These are phyloP conservation scores for Sungouiella thailandica DNA, from an alignment of 805 yeast genomes.

Conservation along the genomic window DNA sequence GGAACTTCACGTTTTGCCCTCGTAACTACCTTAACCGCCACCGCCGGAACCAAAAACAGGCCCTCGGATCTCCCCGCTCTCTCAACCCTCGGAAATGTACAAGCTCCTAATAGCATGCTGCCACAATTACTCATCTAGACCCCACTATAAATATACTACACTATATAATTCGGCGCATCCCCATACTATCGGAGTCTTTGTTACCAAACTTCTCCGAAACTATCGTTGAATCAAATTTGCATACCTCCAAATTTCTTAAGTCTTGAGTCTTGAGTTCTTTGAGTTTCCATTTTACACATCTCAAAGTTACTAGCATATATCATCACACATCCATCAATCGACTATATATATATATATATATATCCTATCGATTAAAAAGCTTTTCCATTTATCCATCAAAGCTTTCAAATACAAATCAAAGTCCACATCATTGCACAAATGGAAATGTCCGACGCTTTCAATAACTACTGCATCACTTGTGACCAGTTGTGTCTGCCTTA, in stretches of 20 bases:
- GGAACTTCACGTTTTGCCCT: no score
- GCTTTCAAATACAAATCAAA: no score
- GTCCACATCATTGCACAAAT: no score
- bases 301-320: no score
- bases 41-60: background rate
- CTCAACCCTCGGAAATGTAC: background rate
- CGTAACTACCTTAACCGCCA: background rate
- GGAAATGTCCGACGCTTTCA: constrained; percentile 18
- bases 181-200: no score
- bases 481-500: constrained; percentile 15
- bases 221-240: background rate
- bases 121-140: constrained; percentile 11
- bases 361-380: no score
- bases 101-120: background rate
- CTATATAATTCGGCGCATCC: constrained; percentile 1
- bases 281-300: no score
- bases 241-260: background rate
- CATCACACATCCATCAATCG: no score
- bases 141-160: constrained; percentile 11
- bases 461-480: constrained; percentile 17
- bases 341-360: no score
- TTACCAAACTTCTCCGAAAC: background rate
- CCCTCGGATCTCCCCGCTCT: background rate
- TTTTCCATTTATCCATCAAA: no score
- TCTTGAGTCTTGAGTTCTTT: background rate